Evolutionary conservation across 306 rosid genomes (phyloP), one percentile per base, ranked within the genome.

Genomic region (Vigna angularis): DNA sequence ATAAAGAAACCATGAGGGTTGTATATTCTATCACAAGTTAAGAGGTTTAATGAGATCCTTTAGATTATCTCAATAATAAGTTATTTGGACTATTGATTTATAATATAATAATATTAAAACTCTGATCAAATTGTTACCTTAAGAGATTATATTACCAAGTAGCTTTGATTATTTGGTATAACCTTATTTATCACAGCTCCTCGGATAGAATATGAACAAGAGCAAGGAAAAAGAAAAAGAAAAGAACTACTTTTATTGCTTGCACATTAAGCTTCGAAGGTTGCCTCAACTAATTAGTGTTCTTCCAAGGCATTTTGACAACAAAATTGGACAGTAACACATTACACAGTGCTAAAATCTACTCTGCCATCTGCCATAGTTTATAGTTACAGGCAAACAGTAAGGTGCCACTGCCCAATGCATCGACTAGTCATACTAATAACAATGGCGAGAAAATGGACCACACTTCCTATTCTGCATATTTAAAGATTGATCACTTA

Each of bases 401-500:
- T 34, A 63, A 52, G 34, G 40, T 55, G 48, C 77, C 63, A 45
- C 26, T 4, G 18, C 67, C 55, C 47, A 38, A 45, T 63, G 59
- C 53, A 53, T 66, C 26, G 59, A 36, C 40, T 67, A 36, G 76
- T 55, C 40, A 53, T n/a, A 66, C 64, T 26, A 52, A 56, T 59
- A 51, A 75, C 53, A 17, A 48, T 50, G 58, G 50, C 3, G 49
- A 18, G 48, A 53, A 68, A 58, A 48, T 32, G 40, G 40, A 57
- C 20, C 65, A 62, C 64, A 30, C 38, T 45, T 81, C n/a, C 61
- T 44, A 56, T 48, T 18, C 50, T 10, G 4, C 6, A 28, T 45
- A 75, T 73, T 63, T 28, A 61, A 78, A 17, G 30, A 80, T 36
- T 77, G 53, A 72, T 48, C 15, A 17, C 42, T 89, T 87, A 93